phyloP scores from a whole-genome alignment of 495 filamentous ascomycete genomes.

The Glutinoglossum americanum region DNA sequence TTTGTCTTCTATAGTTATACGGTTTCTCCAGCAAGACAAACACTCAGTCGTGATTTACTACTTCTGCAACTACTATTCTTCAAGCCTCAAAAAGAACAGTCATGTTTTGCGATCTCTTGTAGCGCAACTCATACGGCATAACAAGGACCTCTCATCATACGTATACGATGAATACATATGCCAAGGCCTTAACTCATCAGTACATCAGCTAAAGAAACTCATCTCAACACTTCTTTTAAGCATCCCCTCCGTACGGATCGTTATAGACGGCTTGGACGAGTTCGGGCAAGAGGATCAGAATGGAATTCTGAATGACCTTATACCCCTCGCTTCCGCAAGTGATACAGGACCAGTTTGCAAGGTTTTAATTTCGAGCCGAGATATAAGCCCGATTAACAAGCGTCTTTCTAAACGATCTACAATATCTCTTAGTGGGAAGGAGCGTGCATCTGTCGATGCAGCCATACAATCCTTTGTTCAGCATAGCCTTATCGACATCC shows the following conservation, averaged over 20 bases:
- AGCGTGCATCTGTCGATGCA: background rate
- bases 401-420: background rate
- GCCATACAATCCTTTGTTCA: conserved; percentile 1
- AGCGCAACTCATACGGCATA: background rate
- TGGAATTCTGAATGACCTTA: background rate
- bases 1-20: background rate
- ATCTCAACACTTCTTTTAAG: background rate
- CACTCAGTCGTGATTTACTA: background rate
- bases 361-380: conserved; percentile 3
- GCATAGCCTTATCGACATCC: background rate
- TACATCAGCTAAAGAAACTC: background rate
- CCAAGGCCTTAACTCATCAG: background rate
- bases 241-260: background rate
- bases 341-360: background rate
- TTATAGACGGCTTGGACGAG: conserved; percentile 6
- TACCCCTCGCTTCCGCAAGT: background rate
- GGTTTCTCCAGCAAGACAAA: background rate
- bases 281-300: background rate
- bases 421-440: background rate
- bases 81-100: background rate
- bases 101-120: background rate
- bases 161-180: conserved; percentile 1
- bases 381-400: background rate
- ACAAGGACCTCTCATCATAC: background rate
- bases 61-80: conserved; percentile 1